These are phyloP conservation scores for Cercospora zeina DNA, from an alignment of 2,329 filamentous ascomycete genomes.

Conservation along the genomic window DNA sequence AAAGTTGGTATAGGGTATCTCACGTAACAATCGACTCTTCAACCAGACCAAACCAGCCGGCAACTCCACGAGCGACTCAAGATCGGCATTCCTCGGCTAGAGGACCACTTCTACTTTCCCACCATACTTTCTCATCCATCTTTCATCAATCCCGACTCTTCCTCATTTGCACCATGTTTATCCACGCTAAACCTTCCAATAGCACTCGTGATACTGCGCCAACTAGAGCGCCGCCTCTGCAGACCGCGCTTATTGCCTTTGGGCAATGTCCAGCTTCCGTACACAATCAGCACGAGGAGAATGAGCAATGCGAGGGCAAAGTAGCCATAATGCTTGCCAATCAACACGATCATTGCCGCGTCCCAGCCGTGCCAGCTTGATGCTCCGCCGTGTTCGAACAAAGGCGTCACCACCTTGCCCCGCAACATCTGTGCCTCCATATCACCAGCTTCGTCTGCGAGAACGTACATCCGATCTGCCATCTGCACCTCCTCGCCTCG, in stretches of 20 bases:
- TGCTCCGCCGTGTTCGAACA: conserved; percentile 36
- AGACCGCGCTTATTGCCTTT: conserved; percentile 7
- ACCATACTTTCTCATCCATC: conserved; percentile 15
- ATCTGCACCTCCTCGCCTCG: conserved; percentile 13
- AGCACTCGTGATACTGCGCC: conserved; percentile 11
- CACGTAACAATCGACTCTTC: background rate
- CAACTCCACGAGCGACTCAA: background rate
- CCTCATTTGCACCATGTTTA: conserved; percentile 14
- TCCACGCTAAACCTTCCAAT: conserved; percentile 20
- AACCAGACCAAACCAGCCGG: background rate
- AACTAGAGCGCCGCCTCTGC: conserved; percentile 17
- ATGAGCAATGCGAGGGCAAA: conserved; percentile 16
- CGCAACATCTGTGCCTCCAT: conserved; percentile 35
- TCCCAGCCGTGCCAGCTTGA: conserved; percentile 38
- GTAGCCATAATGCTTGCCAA: conserved; percentile 31
- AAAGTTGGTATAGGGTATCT: background rate
- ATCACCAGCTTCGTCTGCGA: conserved; percentile 31
- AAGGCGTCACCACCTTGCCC: conserved; percentile 32
- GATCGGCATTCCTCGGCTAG: background rate
- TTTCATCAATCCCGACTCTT: conserved; percentile 25
- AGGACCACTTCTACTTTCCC: background rate
- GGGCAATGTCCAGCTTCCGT: conserved; percentile 16
- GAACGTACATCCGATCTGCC: conserved; percentile 31
- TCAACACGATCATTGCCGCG: conserved; percentile 29
- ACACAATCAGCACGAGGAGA: background rate